Evolutionary conservation across 164 flowering plant species (phyloP).

Genomic region (Santalum album): DNA sequence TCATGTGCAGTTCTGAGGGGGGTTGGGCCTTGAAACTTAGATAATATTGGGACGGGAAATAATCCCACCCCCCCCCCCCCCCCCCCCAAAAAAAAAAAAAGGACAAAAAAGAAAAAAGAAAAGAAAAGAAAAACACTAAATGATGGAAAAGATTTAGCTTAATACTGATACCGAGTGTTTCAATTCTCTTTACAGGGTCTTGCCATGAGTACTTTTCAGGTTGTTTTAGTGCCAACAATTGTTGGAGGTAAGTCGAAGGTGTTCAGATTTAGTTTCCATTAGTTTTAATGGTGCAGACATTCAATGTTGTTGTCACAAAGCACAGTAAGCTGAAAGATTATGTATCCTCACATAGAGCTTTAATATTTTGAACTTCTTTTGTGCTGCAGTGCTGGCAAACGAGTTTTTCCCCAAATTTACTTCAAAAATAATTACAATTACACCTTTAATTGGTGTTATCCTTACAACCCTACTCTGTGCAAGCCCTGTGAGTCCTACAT

Average conservation of each 20-base stretch:
- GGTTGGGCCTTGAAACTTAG: too few species aligned
- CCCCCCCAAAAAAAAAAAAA: too few species aligned
- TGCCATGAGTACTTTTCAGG: constrained; percentile 94
- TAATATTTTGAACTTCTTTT: constrained; percentile 5
- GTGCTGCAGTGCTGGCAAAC: constrained; percentile 63
- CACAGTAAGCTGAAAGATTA: background rate
- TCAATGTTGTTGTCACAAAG: background rate
- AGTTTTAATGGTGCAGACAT: background rate
- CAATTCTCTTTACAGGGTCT: constrained; percentile 56
- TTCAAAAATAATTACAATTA: constrained; percentile 59
- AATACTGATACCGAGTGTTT: too few species aligned
- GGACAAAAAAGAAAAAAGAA: too few species aligned
- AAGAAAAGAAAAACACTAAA: too few species aligned
- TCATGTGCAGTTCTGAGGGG: too few species aligned
- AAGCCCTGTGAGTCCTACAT: constrained; percentile 74
- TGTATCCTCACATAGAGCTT: background rate
- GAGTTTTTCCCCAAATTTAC: constrained; percentile 93
- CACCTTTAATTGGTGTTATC: constrained; percentile 90
- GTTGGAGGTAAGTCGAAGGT: constrained; percentile 57
- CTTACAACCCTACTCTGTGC: constrained; percentile 94
- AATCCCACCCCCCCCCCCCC: too few species aligned
- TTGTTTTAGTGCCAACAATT: constrained; percentile 86
- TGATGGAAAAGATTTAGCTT: too few species aligned
- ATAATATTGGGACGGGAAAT: too few species aligned
- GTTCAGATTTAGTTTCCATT: constrained; percentile 3